These are phyloP conservation scores for Gossypium mustelinum DNA, from an alignment of 345 rosid species.

Conservation along the genomic window DNA sequence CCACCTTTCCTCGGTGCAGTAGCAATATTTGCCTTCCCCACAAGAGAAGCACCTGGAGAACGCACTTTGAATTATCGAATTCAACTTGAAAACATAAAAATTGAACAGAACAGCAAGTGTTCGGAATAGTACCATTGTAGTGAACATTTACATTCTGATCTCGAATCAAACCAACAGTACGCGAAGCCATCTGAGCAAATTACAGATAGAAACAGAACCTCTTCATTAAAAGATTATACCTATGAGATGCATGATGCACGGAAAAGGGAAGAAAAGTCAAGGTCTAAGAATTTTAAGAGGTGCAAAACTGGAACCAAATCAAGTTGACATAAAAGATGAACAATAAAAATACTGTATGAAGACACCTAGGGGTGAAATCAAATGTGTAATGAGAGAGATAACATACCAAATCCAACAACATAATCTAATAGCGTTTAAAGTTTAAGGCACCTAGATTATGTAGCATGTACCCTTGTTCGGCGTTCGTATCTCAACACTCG, in stretches of 20 bases:
- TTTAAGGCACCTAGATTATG: too few relatives aligned
- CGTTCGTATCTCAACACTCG: too few relatives aligned
- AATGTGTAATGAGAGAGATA: background rate
- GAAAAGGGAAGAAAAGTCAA: background rate
- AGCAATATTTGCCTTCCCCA: slow-evolving; percentile 16
- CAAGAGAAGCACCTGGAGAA: slow-evolving; percentile 23
- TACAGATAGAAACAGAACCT: background rate
- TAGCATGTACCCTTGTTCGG: too few relatives aligned
- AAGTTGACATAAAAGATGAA: background rate
- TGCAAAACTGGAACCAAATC: background rate
- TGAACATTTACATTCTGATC: slow-evolving; percentile 39
- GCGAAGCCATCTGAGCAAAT: slow-evolving; percentile 33
- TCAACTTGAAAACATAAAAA: background rate
- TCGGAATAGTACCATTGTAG: background rate
- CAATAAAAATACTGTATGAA: background rate
- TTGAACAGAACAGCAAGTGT: background rate
- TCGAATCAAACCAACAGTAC: slow-evolving; percentile 27
- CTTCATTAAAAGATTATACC: background rate
- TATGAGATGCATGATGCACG: background rate
- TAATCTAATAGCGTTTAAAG: background rate
- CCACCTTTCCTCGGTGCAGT: slow-evolving; percentile 24
- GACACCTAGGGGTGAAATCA: background rate
- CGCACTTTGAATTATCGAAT: background rate
- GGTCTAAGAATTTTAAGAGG: background rate
- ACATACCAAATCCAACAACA: background rate